Base-by-base conservation (phyloP, 176 grass and related monocot genomes). In the Paspalum notatum region DNA sequence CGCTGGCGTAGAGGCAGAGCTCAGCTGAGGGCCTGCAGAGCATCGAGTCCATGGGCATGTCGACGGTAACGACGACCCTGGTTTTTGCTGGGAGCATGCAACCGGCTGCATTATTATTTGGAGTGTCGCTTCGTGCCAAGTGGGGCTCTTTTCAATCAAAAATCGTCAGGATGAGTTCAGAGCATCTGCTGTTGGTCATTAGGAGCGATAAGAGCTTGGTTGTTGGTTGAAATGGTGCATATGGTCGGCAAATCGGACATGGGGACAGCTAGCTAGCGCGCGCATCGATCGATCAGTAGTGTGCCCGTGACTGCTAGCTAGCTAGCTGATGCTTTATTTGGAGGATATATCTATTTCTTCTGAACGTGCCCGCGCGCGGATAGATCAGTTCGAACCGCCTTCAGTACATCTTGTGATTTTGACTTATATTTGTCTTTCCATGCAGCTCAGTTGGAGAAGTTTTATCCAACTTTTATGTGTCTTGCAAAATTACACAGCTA, bases 51-150 rank as follows among this genome's bases (percentile, higher is more conserved):
- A 12, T 20, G 63, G 39, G 65, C 66, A 14, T 60, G 22, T 22
- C 78, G 39, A 81, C 52, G 66, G 78, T 59, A 81, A 71, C 66
- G 66, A 79, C 72, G 72, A 76, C 63, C 21, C 10, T 56, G 63
- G 63, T 38, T 38, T 38, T 81, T 32, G 52, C 78, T 70, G 66
- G 78, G 32, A 32, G 32, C n/a, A n/a, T n/a, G n/a, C 32, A 70
- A 9, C 10, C 16, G 21, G 65, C 27, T 44, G 22, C 40, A 10
- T 37, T 70, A 21, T 50, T 45, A 4, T 71, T 57, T 20, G 24
- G 41, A 38, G 41, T 71, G 65, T 43, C 52, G 40, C 25, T 27
- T 27, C 44, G 21, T 27, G 41, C 8, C 66, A 81, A 60, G 52
- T 81, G 78, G 65, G 22, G 6, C 21, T 39, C 55, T 69, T 80